Evolutionary conservation across 2,329 filamentous ascomycete species (phyloP), one percentile per base, ranked within the genome.

Genomic region (Pseudophaeomoniella oleicola): DNA sequence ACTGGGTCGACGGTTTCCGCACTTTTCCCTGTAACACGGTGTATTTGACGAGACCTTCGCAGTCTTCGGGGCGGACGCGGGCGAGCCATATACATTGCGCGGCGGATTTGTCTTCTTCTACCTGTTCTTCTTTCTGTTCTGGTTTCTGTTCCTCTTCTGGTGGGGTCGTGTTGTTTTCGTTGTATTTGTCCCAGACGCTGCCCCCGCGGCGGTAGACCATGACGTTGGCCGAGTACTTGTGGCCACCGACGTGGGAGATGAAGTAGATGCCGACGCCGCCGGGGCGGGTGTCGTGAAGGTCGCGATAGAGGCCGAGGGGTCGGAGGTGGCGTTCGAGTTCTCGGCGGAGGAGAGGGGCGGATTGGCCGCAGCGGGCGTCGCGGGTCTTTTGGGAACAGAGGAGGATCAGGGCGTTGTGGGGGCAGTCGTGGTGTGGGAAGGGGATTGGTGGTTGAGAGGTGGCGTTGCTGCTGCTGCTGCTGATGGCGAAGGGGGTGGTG

Each of bases 261-360:
- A 94, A 96, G 62, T 94, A 94, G 45, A 98, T 83, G 1, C 85
- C 88, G 4, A 94, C 88, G 10, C 90, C 90, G 9, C 88, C 88
- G 0, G 87, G 85, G 39, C 90, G 66, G 56, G 86, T 78, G 55
- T 98, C 90, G 52, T 92, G 76, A 33, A 90, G 62, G 53, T 96
- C 88, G 18, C 90, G 77, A 56, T 81, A 87, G 14, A 98, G 62
- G 0, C 86, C 87, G 10, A 93, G 65, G 1, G 83, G 81, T 0
- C 86, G 78, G 22, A 96, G 69, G 54, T 94, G 85, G 1, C 88
- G 73, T 63, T 94, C 85, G 37, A 98, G 74, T 60, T 96, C 90
- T 50, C 78, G 79, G 32, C 78, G 73, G n/a, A 96, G 66, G 2
- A 98, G 67, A 2, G 90, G 90, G 1, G 90, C 90, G 19, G 81